phyloP scores from a whole-genome alignment of 139 green algal species.

The Axilococcus clingmanii region DNA sequence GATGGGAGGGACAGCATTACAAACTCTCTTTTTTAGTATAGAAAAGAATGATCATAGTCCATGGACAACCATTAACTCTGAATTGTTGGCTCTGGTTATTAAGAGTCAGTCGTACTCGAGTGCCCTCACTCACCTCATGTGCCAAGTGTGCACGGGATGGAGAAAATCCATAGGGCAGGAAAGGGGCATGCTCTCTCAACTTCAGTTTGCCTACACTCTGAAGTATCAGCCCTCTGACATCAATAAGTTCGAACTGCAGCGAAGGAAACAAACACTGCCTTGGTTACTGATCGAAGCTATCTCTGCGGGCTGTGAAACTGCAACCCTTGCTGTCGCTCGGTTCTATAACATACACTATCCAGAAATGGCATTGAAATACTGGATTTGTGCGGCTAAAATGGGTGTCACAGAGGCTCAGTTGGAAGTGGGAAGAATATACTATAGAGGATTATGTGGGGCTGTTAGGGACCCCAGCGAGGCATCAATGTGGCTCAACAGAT shows the following conservation, averaged over 20 bases:
- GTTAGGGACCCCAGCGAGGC: slow-evolving; percentile 3
- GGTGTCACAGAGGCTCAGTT: slow-evolving; percentile 2
- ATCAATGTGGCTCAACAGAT: slow-evolving; percentile 1
- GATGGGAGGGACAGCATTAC: too few species aligned
- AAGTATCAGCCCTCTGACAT: background rate
- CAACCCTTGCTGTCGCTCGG: background rate
- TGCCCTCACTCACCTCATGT: too few species aligned
- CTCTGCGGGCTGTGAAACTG: background rate
- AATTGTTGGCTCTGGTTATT: too few species aligned
- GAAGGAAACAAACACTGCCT: background rate
- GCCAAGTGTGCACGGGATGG: too few species aligned
- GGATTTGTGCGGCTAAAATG: slow-evolving; percentile 1
- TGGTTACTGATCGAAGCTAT: background rate
- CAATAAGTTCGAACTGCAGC: background rate
- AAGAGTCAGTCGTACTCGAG: too few species aligned
- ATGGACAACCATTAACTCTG: too few species aligned
- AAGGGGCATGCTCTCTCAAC: background rate
- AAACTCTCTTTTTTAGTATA: too few species aligned
- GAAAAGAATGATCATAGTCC: too few species aligned
- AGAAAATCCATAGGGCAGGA: too few species aligned
- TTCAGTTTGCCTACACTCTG: background rate
- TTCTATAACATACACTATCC: background rate
- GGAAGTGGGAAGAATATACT: background rate
- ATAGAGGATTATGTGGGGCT: background rate
- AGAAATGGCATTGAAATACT: background rate